Evolutionary conservation across 306 rosid species (phyloP).

Genomic region (Citrullus amarus): DNA sequence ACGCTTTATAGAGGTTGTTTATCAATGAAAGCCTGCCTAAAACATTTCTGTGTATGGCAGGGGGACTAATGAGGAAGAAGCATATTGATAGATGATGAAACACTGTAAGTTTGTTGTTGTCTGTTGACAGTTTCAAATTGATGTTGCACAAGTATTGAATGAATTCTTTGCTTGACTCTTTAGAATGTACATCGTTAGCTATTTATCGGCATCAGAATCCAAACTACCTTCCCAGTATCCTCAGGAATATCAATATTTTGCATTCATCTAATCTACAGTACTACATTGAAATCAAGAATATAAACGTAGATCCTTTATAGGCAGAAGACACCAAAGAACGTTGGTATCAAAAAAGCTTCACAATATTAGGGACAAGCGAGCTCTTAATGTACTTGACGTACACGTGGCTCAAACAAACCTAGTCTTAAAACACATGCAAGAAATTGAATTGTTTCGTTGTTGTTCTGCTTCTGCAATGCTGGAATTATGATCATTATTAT

Average conservation of each 20-base stretch:
- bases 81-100: conserved; percentile 28
- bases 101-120: conserved; percentile 46
- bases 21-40: conserved; percentile 27
- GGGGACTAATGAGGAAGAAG: conserved; percentile 16
- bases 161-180: conserved; percentile 23
- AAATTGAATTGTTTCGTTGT: conserved; percentile 23
- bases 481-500: neutral
- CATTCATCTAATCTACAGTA: neutral
- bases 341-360: neutral
- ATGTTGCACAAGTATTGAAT: conserved; percentile 47
- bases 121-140: conserved; percentile 40
- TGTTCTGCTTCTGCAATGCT: conserved; percentile 15
- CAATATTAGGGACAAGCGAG: neutral
- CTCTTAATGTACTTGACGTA: neutral
- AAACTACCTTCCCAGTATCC: neutral
- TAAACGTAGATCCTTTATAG: neutral
- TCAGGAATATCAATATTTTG: neutral
- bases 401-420: conserved; percentile 8
- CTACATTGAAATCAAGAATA: neutral
- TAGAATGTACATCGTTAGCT: neutral
- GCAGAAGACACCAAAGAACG: neutral
- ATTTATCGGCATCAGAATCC: neutral
- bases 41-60: conserved; percentile 33
- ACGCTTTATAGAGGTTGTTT: conserved; percentile 1
- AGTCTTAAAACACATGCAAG: conserved; percentile 53